These are phyloP conservation scores for Coniochaeta hoffmannii DNA, from an alignment of 2,329 filamentous ascomycete species.

Conservation along the genomic window DNA sequence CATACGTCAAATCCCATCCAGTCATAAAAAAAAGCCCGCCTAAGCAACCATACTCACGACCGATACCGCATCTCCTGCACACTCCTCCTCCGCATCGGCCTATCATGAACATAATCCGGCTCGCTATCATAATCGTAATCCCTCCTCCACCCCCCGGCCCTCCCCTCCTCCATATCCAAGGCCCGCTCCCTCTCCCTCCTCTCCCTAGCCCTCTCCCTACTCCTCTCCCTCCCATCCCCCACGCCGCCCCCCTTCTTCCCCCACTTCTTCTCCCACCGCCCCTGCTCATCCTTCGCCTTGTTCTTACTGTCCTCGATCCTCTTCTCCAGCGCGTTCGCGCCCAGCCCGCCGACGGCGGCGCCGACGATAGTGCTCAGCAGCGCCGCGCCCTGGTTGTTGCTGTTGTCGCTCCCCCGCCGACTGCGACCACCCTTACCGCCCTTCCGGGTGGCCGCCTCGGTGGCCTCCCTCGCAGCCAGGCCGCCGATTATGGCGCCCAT, in stretches of 20 bases:
- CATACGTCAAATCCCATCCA: not conserved
- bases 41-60: not conserved
- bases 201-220: constrained; percentile 3
- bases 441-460: constrained; percentile 25
- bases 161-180: not conserved
- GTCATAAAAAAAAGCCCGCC: not conserved
- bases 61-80: constrained; percentile 7
- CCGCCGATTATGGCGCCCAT: constrained; percentile 48
- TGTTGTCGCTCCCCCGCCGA: constrained; percentile 19
- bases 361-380: constrained; percentile 44
- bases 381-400: constrained; percentile 23
- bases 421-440: constrained; percentile 16
- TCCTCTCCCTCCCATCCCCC: constrained; percentile 5
- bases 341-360: constrained; percentile 46
- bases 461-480: constrained; percentile 41
- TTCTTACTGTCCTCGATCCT: constrained; percentile 30
- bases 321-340: constrained; percentile 42
- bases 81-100: constrained; percentile 7
- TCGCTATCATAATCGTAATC: constrained; percentile 4
- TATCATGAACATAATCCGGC: constrained; percentile 7
- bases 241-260: constrained; percentile 8
- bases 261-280: constrained; percentile 25
- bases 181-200: constrained; percentile 2
- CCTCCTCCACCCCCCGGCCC: not conserved
- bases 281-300: constrained; percentile 22